Evolutionary conservation across 495 filamentous ascomycete species (phyloP), one percentile per base, ranked within the genome.

Genomic region (Talaromyces wortmannii): DNA sequence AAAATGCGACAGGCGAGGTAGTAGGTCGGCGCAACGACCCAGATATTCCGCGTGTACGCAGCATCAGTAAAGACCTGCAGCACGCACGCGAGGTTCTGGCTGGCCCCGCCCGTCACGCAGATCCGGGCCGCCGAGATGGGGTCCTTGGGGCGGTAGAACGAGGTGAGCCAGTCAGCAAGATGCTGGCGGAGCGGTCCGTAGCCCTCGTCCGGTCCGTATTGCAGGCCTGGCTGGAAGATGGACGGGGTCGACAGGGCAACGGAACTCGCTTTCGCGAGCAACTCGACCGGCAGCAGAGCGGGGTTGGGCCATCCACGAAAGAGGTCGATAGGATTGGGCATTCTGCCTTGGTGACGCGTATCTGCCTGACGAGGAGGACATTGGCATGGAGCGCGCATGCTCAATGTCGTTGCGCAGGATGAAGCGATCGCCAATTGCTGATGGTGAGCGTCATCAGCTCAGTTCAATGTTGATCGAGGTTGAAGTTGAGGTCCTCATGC

Each of bases 1-100:
- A 97, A 89, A 36, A 94, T 86, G 6, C 83, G 78, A 63, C 84
- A 86, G 0, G 85, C 90, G 8, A 94, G 74, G 63, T 85, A 86
- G 61, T 95, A 97, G 16, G 85, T 85, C 31, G 92, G 92, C 43
- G 84, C 82, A 0, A 90, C 83, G 67, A 88, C 74, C 86, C 90
- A 96, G 18, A 95, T 81, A 60, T 78, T 81, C 44, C 80, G 75
- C 13, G 91, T 96, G 61, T 85, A 88, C 2, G 73, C 65, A 0
- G 90, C 88, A 62, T 95, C 91, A 0, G 90, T 87, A 57, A 86
- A 95, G 15, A 83, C 81, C 61, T 83, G 78, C 30, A 97, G 71
- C 3, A 91, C 68, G 57, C 78, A 84, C 2, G 85, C 87, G 7
- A 96, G 68, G 61, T 82, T 88, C 68, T 92, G 89, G 50, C 78